Evolutionary conservation across 352 stramenopile species (phyloP), one percentile per base, ranked within the genome.

Genomic region (Blastocystis sp.): DNA sequence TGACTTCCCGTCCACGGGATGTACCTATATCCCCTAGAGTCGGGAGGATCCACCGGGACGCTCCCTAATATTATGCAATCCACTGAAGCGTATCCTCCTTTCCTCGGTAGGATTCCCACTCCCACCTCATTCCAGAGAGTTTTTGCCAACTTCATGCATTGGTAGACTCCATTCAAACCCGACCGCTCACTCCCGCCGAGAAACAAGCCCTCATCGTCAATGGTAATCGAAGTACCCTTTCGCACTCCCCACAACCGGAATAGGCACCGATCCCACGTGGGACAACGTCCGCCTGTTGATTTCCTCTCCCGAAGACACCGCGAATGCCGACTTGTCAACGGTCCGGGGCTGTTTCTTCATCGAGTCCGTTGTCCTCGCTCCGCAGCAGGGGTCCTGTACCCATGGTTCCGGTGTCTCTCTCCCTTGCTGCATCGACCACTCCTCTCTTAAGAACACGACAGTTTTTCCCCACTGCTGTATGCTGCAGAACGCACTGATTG

Each of bases 401-500:
- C 40, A n/a, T n/a, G 29, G 2, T 27, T 36, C 38, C 32, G 36
- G 11, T 40, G 63, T 57, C 46, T 48, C 69, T 36, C 42, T 81
- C 6, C 69, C 69, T 65, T 54, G 40, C n/a, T 40, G 69, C n/a
- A 34, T 81, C 21, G 46, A 36, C 9, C 27, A 81, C 44, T 49
- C 40, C 21, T 29, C 38, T 4, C 44, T 81, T 65, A 48, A 51
- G 29, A 81, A 81, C 36, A 46, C 34, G 4, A 64, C 44, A 27
- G 34, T 81, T 16, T 81, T 48, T 24, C 69, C 69, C 2, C n/a
- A 29, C 0, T 42, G 53, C 11, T 48, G 40, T 16, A n/a, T 81
- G 0, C 40, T 49, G 14, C 54, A 81, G 29, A 81, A 81, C 42
- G 73, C 72, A 46, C 77, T 48, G 87, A 91, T 56, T 65, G 75